phyloP scores from a whole-genome alignment of 2,329 filamentous ascomycete genomes.

The Talaromyces sp. region DNA sequence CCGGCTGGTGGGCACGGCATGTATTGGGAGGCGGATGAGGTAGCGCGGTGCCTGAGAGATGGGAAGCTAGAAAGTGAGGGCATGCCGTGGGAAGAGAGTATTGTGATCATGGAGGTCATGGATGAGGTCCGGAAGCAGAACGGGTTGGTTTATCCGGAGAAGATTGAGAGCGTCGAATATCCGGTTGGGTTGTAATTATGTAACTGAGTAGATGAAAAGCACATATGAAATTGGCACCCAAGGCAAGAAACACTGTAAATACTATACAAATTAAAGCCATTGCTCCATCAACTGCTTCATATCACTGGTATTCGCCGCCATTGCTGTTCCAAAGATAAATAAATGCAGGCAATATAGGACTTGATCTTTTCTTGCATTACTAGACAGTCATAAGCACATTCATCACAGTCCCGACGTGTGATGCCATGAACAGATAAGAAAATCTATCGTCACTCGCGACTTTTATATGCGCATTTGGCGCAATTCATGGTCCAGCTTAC shows the following conservation, averaged over 20 bases:
- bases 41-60: conserved; percentile 68
- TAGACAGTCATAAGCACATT: conserved; percentile 20
- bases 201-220: neutral
- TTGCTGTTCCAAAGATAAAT: conserved; percentile 18
- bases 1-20: conserved; percentile 70
- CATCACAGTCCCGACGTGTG: conserved; percentile 9
- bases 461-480: neutral
- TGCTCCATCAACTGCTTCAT: conserved; percentile 12
- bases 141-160: conserved; percentile 59
- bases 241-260: conserved; percentile 17
- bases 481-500: too few species aligned
- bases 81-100: conserved; percentile 70
- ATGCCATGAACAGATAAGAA: conserved; percentile 1
- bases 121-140: conserved; percentile 64
- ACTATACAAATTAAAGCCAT: conserved; percentile 19
- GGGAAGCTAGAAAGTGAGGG: conserved; percentile 70
- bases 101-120: conserved; percentile 80
- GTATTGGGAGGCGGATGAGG: conserved; percentile 86
- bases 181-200: conserved; percentile 42
- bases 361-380: conserved; percentile 18
- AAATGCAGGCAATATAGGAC: conserved; percentile 12
- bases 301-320: conserved; percentile 14
- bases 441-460: conserved; percentile 4
- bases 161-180: conserved; percentile 60
- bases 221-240: conserved; percentile 7